A percentile compares a stretch with the other conserved stretches of the same genome.
Conservation (phyloP, 2,329 filamentous ascomycete species). For the Dichotomopilus funicola region DNA sequence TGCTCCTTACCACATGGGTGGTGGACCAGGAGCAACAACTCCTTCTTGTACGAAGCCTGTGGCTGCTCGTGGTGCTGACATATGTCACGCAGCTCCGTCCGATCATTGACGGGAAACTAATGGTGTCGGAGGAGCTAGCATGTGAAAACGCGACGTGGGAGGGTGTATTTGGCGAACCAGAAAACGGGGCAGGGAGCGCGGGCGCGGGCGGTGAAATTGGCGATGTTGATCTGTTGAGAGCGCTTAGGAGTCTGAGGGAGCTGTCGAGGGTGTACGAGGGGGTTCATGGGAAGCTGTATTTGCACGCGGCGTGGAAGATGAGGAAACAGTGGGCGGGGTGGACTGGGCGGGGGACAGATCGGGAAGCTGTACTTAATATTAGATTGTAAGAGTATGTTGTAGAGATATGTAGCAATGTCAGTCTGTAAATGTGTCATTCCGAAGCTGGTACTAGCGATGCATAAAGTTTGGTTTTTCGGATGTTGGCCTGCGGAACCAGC, state of each 20-base stretch:
- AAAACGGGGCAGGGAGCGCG: background rate
- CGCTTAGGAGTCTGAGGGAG: constrained; percentile 17
- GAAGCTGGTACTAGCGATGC: too few relatives aligned
- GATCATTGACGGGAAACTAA: constrained; percentile 16
- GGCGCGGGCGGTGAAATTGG: background rate
- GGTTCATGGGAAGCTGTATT: constrained; percentile 11
- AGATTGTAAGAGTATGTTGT: constrained; percentile 12
- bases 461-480: too few relatives aligned
- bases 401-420: too few relatives aligned
- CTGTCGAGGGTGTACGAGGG: constrained; percentile 6
- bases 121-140: constrained; percentile 8
- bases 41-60: constrained; percentile 20
- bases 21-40: constrained; percentile 8
- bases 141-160: constrained; percentile 13
- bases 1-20: constrained; percentile 17
- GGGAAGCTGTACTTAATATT: constrained; percentile 23
- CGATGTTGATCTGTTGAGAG: constrained; percentile 11
- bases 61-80: constrained; percentile 21
- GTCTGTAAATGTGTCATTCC: too few relatives aligned
- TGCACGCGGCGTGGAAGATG: constrained; percentile 22
- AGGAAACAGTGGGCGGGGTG: constrained; percentile 20
- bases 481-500: too few relatives aligned
- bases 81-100: constrained; percentile 28
- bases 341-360: constrained; percentile 20
- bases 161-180: constrained; percentile 7